Evolutionary conservation across 805 yeast genomes (phyloP).

Genomic region (Lachancea waltii): DNA sequence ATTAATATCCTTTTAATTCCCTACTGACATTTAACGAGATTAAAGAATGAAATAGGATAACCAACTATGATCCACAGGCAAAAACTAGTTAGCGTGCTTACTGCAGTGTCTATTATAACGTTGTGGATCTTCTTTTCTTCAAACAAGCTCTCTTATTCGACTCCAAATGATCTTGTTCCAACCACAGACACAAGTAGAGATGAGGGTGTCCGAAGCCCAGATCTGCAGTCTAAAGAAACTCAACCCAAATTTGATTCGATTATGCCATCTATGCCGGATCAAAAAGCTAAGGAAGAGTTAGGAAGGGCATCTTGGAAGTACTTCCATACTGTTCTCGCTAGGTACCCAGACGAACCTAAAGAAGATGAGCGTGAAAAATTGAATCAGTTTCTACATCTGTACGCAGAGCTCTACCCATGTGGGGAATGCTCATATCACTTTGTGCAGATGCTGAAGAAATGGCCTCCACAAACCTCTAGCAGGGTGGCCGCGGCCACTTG

Average conservation of each 20-base stretch:
- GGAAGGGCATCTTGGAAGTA: slow-evolving; percentile 92
- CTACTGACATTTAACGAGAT: not conserved
- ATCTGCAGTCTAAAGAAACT: not conserved
- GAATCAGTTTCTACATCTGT: slow-evolving; percentile 55
- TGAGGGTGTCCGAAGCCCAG: slow-evolving; percentile 4
- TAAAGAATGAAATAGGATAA: not conserved
- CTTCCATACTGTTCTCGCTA: slow-evolving; percentile 84
- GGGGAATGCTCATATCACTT: slow-evolving; percentile 96
- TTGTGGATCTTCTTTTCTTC: slow-evolving; percentile 25
- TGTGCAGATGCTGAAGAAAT: slow-evolving; percentile 54
- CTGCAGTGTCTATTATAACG: slow-evolving; percentile 16
- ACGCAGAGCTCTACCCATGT: slow-evolving; percentile 93
- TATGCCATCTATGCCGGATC: slow-evolving; percentile 94
- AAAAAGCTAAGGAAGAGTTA: slow-evolving; percentile 56
- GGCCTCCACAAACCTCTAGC: slow-evolving; percentile 78
- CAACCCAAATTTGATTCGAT: slow-evolving; percentile 38
- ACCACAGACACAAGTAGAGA: slow-evolving; percentile 10
- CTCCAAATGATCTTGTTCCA: slow-evolving; percentile 10
- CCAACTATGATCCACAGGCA: slow-evolving; percentile 9
- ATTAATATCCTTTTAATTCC: not conserved
- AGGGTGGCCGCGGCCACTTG: slow-evolving; percentile 82
- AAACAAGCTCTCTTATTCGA: slow-evolving; percentile 21
- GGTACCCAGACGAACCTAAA: slow-evolving; percentile 83
- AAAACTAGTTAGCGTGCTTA: slow-evolving; percentile 12
- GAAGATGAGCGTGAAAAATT: slow-evolving; percentile 57